These are phyloP conservation scores for Diaporthe ilicicola DNA, from an alignment of 2,329 filamentous ascomycete genomes.

Conservation along the genomic window DNA sequence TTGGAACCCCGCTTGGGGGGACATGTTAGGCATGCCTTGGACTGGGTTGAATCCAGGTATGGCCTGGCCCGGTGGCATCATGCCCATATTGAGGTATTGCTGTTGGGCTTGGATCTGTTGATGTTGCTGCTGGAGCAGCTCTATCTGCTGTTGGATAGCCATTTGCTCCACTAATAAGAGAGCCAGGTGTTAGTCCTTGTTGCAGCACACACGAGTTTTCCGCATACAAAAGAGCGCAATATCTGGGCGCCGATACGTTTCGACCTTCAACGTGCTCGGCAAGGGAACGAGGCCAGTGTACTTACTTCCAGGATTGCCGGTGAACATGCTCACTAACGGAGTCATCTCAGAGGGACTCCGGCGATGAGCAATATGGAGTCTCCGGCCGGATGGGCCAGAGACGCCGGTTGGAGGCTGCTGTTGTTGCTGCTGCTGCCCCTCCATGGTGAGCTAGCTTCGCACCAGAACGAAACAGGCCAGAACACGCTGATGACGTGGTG, in stretches of 20 bases:
- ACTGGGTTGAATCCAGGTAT: constrained; percentile 80
- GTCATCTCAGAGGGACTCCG: constrained; percentile 97
- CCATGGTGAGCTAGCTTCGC: constrained; percentile 63
- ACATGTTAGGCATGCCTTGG: constrained; percentile 82
- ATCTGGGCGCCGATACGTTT: background rate
- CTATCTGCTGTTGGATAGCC: constrained; percentile 97
- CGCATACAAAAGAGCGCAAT: background rate
- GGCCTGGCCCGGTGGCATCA: constrained; percentile 84
- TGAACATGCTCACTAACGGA: constrained; percentile 93
- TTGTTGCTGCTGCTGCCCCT: constrained; percentile 63
- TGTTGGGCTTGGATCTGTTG: constrained; percentile 97
- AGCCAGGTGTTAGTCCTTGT: constrained; percentile 26
- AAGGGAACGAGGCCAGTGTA: constrained; percentile 37
- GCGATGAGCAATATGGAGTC: constrained; percentile 96
- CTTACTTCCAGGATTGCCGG: constrained; percentile 69
- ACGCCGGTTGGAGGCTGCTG: constrained; percentile 60
- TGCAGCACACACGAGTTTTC: background rate
- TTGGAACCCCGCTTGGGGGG: constrained; percentile 85
- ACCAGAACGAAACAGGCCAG: constrained; percentile 8
- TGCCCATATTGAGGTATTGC: constrained; percentile 97
- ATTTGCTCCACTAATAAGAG: constrained; percentile 85
- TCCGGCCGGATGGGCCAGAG: constrained; percentile 81
- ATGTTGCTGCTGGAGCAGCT: constrained; percentile 95
- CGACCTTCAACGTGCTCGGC: background rate
- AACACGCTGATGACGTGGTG: constrained; percentile 35